Evolutionary conservation across 2,329 filamentous ascomycete genomes (phyloP).

Genomic region (Neobulgaria alba): DNA sequence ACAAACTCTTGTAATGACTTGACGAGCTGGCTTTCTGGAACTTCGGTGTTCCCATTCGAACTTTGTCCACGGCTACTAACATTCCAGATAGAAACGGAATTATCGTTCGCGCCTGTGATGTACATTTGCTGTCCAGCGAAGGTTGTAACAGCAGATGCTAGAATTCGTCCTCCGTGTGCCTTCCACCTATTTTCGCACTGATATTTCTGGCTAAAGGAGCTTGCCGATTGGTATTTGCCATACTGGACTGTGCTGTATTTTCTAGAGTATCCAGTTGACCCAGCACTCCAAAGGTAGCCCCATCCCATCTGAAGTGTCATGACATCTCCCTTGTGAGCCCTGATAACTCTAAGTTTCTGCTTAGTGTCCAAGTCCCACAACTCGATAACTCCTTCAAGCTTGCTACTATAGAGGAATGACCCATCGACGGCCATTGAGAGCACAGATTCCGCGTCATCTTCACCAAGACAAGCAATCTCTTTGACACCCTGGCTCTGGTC

Average conservation of each 20-base stretch:
- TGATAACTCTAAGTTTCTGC: constrained; percentile 81
- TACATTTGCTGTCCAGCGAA: constrained; percentile 71
- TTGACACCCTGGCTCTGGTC: constrained; percentile 52
- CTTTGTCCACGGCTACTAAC: constrained; percentile 38
- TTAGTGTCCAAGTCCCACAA: constrained; percentile 95
- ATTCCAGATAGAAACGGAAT: constrained; percentile 82
- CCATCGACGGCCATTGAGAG: constrained; percentile 80
- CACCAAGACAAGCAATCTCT: constrained; percentile 58
- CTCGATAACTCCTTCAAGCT: constrained; percentile 80
- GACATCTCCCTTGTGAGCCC: constrained; percentile 70
- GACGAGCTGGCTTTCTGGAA: constrained; percentile 47
- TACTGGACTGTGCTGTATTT: constrained; percentile 61
- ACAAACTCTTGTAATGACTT: constrained; percentile 78
- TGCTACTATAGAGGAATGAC: constrained; percentile 86
- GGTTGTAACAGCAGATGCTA: constrained; percentile 70
- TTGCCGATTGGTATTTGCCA: constrained; percentile 41
- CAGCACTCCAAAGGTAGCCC: constrained; percentile 78
- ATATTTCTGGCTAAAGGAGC: constrained; percentile 66
- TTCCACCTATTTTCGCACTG: constrained; percentile 70
- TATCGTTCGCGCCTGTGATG: constrained; percentile 90
- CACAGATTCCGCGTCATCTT: constrained; percentile 54
- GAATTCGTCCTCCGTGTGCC: constrained; percentile 78
- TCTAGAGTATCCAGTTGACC: constrained; percentile 79
- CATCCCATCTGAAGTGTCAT: constrained; percentile 81
- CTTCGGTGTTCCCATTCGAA: constrained; percentile 16